Conservation (phyloP, 2,329 filamentous ascomycete species). For the Trichoderma citrinoviride region DNA sequence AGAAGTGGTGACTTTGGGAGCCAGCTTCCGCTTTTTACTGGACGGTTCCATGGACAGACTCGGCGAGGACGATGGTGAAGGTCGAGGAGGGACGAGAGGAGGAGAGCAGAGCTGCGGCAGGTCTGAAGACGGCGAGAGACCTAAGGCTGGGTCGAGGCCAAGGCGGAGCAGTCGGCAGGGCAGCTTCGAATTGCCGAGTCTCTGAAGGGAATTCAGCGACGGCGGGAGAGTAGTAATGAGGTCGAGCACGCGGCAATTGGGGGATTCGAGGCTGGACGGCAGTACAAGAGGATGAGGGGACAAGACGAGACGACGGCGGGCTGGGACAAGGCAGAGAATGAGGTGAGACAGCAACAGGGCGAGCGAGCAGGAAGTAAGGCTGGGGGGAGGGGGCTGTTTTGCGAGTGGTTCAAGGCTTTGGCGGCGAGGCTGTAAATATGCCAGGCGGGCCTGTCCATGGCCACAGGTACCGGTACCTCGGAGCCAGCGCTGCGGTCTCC, state of each 20-base stretch:
- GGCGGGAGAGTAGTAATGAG: background rate
- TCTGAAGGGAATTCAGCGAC: background rate
- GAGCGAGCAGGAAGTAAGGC: slow-evolving; percentile 26
- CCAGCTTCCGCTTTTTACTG: slow-evolving; percentile 45
- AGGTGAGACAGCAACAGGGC: slow-evolving; percentile 27
- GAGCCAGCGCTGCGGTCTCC: background rate
- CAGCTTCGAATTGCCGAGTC: background rate
- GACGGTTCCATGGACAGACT: slow-evolving; percentile 41
- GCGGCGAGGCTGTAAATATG: slow-evolving; percentile 19
- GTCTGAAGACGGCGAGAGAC: background rate
- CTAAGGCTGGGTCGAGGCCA: background rate
- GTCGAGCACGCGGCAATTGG: background rate
- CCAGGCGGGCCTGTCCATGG: background rate
- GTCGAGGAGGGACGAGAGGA: background rate
- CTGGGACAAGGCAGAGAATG: slow-evolving; percentile 6
- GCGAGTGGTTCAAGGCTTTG: slow-evolving; percentile 15
- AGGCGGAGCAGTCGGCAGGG: slow-evolving; percentile 8
- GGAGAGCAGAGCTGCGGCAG: background rate
- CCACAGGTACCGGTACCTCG: background rate
- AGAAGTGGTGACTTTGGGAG: slow-evolving; percentile 41
- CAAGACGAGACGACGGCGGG: slow-evolving; percentile 21
- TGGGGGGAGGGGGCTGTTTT: slow-evolving; percentile 8
- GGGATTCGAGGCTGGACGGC: slow-evolving; percentile 13
- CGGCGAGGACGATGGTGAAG: no score
- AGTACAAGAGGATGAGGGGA: slow-evolving; percentile 18